Conservation (phyloP, 148 eudicot species). For the Camellia sinensis region DNA sequence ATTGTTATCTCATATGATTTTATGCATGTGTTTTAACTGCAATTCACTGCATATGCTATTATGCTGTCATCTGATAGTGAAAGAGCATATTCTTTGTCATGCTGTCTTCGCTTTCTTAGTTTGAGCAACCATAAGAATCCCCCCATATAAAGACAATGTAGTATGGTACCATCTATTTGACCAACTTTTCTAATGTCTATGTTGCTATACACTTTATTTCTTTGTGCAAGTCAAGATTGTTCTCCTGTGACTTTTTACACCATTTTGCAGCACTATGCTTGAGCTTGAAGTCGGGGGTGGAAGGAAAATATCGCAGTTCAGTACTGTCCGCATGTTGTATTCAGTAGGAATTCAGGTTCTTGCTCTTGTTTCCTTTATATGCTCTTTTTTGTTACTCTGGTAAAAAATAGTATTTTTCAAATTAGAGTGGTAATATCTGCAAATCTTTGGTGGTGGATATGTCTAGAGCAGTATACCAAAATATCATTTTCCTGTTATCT, state of each 20-base stretch:
- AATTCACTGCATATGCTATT: neutral
- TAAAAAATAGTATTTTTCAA: neutral
- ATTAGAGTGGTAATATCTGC: neutral
- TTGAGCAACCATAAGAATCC: slow-evolving; percentile 4
- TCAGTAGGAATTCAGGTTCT: slow-evolving; percentile 86
- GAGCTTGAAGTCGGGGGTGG: slow-evolving; percentile 97
- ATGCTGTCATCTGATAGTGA: neutral
- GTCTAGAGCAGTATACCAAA: neutral
- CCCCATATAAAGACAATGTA: neutral
- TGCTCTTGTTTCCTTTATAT: slow-evolving; percentile 8
- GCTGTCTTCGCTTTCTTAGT: neutral
- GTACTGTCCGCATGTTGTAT: slow-evolving; percentile 81
- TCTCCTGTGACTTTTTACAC: slow-evolving; percentile 19
- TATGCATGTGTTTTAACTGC: neutral
- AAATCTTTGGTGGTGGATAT: neutral
- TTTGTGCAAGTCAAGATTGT: neutral
- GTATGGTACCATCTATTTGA: neutral
- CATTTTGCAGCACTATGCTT: slow-evolving; percentile 55
- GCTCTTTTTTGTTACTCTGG: neutral
- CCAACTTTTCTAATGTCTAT: neutral
- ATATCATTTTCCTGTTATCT: neutral
- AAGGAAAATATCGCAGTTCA: slow-evolving; percentile 80
- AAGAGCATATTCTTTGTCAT: neutral
- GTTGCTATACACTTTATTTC: neutral
- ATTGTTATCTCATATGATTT: neutral